Conservation (phyloP, 1,139 yeast species). For the Suhomyces yuchorum region DNA sequence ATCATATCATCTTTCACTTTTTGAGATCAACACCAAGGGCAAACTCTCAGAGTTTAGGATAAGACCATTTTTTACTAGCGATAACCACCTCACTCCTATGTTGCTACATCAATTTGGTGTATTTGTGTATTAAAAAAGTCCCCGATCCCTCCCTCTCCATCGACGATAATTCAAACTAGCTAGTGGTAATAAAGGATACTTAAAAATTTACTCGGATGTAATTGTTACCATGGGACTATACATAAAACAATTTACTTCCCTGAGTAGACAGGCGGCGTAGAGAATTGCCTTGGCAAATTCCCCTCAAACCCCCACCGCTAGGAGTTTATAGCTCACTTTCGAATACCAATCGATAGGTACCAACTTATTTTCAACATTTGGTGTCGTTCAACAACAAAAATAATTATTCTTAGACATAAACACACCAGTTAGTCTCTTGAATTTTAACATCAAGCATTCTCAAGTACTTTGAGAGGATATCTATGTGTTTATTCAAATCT, state of each 20-base stretch:
- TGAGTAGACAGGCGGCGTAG: not conserved
- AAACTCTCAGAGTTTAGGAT: no score
- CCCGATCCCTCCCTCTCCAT: conserved; percentile 1
- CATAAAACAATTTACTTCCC: not conserved
- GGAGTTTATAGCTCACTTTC: not conserved
- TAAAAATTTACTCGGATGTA: not conserved
- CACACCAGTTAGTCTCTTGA: conserved; percentile 1
- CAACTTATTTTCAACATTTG: not conserved
- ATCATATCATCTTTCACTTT: no score
- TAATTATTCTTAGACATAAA: not conserved
- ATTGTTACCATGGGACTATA: not conserved
- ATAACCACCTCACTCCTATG: no score
- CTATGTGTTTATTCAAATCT: not conserved
- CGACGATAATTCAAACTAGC: not conserved
- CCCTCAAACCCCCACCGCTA: not conserved
- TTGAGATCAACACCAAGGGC: no score
- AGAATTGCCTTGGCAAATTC: not conserved
- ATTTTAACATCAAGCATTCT: not conserved
- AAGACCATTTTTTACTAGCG: no score
- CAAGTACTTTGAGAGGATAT: not conserved
- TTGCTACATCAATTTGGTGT: no score
- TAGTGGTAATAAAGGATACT: not conserved
- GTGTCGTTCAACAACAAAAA: not conserved
- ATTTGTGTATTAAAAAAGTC: not conserved
- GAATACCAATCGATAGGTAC: not conserved